These are phyloP conservation scores for Talaromyces pinophilus DNA, from an alignment of 2,329 filamentous ascomycete species.

Conservation along the genomic window DNA sequence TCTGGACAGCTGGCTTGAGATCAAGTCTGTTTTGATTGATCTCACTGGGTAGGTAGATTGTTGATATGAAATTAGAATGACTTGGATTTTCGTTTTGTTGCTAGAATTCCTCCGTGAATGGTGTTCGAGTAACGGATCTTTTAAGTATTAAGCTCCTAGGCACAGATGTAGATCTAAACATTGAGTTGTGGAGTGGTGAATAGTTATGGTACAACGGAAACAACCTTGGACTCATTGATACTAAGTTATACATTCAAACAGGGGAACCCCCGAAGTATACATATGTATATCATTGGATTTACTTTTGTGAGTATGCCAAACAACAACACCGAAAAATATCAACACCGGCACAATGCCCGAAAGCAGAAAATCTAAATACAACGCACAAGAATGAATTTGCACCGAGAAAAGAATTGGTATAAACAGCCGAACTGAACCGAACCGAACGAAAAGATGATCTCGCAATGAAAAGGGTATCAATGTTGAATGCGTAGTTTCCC, in stretches of 20 bases:
- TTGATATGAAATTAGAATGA: not conserved
- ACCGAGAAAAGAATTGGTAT: not conserved
- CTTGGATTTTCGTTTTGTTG: not conserved
- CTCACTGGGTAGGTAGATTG: not conserved
- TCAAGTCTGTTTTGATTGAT: slow-evolving; percentile 9
- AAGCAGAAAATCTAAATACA: not conserved
- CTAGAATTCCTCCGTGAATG: not conserved
- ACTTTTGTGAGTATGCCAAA: not conserved
- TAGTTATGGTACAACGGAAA: not conserved
- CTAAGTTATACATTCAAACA: too few relatives aligned
- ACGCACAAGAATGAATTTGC: not conserved
- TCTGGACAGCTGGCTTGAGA: slow-evolving; percentile 6
- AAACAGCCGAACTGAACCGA: not conserved
- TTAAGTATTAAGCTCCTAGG: too few relatives aligned
- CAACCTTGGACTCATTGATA: too few relatives aligned
- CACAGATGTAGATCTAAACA: not conserved
- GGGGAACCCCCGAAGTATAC: too few relatives aligned
- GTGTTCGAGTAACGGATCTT: not conserved
- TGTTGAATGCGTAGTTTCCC: not conserved
- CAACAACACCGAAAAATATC: not conserved
- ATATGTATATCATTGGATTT: too few relatives aligned
- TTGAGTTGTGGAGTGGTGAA: not conserved
- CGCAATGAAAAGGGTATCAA: not conserved
- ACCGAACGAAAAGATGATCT: not conserved
- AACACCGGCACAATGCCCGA: not conserved